These are phyloP conservation scores for Corrigiola litoralis DNA, from an alignment of 179 eudicot species.

Conservation along the genomic window DNA sequence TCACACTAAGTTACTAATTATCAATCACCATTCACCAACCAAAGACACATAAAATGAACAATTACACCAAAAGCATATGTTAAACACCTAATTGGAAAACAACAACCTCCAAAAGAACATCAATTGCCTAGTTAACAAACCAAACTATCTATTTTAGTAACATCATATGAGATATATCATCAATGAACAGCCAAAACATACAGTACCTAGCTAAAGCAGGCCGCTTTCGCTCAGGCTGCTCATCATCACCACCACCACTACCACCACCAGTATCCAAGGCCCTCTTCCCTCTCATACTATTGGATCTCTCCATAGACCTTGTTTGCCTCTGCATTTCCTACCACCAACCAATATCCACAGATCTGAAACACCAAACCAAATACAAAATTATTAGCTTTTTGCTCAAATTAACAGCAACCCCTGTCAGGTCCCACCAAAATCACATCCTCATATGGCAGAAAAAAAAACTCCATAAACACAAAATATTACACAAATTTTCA, in stretches of 20 bases:
- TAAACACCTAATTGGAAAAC: no score
- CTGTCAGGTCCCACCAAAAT: conserved; percentile 6
- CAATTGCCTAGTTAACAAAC: background rate
- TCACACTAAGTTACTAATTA: no score
- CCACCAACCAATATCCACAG: conserved; percentile 35
- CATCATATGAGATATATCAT: background rate
- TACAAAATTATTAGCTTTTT: background rate
- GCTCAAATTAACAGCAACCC: conserved; percentile 1
- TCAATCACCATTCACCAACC: no score
- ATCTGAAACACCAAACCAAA: conserved; percentile 31
- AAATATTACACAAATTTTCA: background rate
- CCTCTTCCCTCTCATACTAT: conserved; percentile 80
- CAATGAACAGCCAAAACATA: conserved; percentile 7
- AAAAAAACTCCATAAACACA: background rate
- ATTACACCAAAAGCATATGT: no score
- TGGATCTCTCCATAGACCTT: conserved; percentile 75
- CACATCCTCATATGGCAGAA: conserved; percentile 4
- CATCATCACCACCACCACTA: conserved; percentile 57
- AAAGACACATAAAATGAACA: no score
- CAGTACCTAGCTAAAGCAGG: conserved; percentile 96
- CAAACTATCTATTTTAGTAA: no score
- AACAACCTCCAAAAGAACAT: no score
- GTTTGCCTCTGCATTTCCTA: conserved; percentile 57
- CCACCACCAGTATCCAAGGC: conserved; percentile 48
- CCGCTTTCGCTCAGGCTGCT: conserved; percentile 79